phyloP scores from a whole-genome alignment of 305 asterid genomes.

The Plantago rigida region DNA sequence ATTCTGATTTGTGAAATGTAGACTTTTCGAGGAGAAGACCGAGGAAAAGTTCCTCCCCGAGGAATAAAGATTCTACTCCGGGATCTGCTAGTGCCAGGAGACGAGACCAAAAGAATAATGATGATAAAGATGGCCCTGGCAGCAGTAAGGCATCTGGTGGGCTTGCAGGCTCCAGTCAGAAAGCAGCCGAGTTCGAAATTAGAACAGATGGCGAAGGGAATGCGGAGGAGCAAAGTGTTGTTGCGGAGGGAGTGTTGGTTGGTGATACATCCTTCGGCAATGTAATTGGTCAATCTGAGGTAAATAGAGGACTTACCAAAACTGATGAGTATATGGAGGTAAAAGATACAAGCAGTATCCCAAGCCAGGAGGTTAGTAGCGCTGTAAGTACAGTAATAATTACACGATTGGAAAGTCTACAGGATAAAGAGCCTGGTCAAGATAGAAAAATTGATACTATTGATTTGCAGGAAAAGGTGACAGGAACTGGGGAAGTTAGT shows the following conservation, averaged over 20 bases:
- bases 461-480: slow-evolving; percentile 33
- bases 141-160: slow-evolving; percentile 38
- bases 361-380: slow-evolving; percentile 37
- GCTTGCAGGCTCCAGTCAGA: slow-evolving; percentile 29
- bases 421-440: slow-evolving; percentile 14
- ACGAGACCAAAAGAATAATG: slow-evolving; percentile 49
- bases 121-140: slow-evolving; percentile 38
- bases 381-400: slow-evolving; percentile 25
- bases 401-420: slow-evolving; percentile 20
- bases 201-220: slow-evolving; percentile 31
- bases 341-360: slow-evolving; percentile 26
- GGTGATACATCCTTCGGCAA: slow-evolving; percentile 23
- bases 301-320: slow-evolving; percentile 35
- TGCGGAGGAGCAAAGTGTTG: slow-evolving; percentile 33
- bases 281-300: slow-evolving; percentile 34
- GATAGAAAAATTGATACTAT: slow-evolving; percentile 14
- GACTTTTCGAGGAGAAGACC: slow-evolving; percentile 67
- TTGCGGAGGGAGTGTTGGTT: slow-evolving; percentile 29
- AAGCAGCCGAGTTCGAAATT: slow-evolving; percentile 31
- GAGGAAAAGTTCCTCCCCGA: slow-evolving; percentile 45
- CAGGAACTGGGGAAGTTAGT: slow-evolving; percentile 23
- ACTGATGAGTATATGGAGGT: slow-evolving; percentile 29
- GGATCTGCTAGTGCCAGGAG: slow-evolving; percentile 53
- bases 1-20: slow-evolving; percentile 32
- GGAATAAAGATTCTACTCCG: slow-evolving; percentile 45